A percentile compares a stretch with the other conserved stretches of the same genome.
Conservation (phyloP, 179 eudicot genomes). For the Amaranthus tricolor region DNA sequence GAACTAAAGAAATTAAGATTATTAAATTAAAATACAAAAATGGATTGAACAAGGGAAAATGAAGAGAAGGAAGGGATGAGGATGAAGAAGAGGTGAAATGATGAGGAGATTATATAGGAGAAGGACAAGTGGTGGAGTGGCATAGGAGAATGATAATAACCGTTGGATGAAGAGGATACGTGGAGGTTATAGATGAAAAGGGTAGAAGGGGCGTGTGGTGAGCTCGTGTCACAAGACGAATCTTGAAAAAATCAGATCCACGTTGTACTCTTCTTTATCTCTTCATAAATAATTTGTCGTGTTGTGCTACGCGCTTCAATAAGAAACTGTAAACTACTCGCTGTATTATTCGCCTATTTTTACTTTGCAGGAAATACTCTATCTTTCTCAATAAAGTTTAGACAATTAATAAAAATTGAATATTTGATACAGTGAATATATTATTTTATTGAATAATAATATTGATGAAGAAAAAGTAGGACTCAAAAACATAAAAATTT, state of each 20-base stretch:
- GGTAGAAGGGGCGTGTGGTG: slow-evolving; percentile 20
- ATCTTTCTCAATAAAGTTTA: too few relatives aligned
- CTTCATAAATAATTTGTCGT: background rate
- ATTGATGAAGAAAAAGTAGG: too few relatives aligned
- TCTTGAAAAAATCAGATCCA: slow-evolving; percentile 27
- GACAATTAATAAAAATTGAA: too few relatives aligned
- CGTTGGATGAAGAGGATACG: slow-evolving; percentile 20
- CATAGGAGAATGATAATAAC: background rate
- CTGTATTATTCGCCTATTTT: background rate
- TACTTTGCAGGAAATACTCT: too few relatives aligned
- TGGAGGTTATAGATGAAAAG: slow-evolving; percentile 18
- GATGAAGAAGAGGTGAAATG: background rate
- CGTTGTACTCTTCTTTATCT: slow-evolving; percentile 13
- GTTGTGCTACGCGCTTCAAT: background rate
- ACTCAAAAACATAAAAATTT: too few relatives aligned
- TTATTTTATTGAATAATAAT: too few relatives aligned
- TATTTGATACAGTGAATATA: too few relatives aligned
- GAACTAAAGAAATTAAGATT: too few relatives aligned
- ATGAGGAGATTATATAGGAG: slow-evolving; percentile 17
- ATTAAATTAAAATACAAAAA: too few relatives aligned
- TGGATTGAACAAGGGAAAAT: too few relatives aligned
- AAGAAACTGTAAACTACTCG: background rate
- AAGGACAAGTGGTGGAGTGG: slow-evolving; percentile 26
- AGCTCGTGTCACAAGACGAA: slow-evolving; percentile 25
- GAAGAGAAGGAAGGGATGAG: background rate